Conservation (phyloP, 768 basidiomycete genomes). For the Kwoniella sp. region DNA sequence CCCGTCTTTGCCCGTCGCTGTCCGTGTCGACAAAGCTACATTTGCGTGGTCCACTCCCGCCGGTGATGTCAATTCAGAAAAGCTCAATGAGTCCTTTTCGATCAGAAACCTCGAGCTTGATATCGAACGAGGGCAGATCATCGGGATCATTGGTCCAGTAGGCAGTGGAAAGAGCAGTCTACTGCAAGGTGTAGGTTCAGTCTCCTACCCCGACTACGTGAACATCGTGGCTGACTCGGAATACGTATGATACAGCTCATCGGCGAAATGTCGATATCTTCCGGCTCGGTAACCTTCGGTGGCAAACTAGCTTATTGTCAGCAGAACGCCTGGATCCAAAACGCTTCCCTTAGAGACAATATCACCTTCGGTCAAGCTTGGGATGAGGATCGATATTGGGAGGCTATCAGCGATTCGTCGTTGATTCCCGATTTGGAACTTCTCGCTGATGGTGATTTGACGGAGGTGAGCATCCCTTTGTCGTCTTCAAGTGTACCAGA, state of each 20-base stretch:
- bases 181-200: slow-evolving; percentile 51
- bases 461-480: slow-evolving; percentile 61
- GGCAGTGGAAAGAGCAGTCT: slow-evolving; percentile 65
- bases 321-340: slow-evolving; percentile 78
- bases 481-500: not conserved
- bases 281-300: slow-evolving; percentile 65
- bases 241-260: slow-evolving; percentile 59
- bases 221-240: not conserved
- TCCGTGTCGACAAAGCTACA: slow-evolving; percentile 63
- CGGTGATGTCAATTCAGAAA: slow-evolving; percentile 1
- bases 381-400: slow-evolving; percentile 70
- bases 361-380: slow-evolving; percentile 69
- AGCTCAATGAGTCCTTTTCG: slow-evolving; percentile 58
- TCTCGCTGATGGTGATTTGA: slow-evolving; percentile 71
- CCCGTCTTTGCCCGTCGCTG: slow-evolving; percentile 60
- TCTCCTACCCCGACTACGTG: not conserved
- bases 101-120: slow-evolving; percentile 62
- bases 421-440: slow-evolving; percentile 68
- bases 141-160: slow-evolving; percentile 70
- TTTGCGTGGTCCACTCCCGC: slow-evolving; percentile 65
- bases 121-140: slow-evolving; percentile 65
- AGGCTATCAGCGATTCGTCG: slow-evolving; percentile 64
- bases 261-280: slow-evolving; percentile 68
- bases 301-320: slow-evolving; percentile 71
- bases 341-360: slow-evolving; percentile 66